Conservation (phyloP, 495 filamentous ascomycete genomes). For the Penicillium daleae region DNA sequence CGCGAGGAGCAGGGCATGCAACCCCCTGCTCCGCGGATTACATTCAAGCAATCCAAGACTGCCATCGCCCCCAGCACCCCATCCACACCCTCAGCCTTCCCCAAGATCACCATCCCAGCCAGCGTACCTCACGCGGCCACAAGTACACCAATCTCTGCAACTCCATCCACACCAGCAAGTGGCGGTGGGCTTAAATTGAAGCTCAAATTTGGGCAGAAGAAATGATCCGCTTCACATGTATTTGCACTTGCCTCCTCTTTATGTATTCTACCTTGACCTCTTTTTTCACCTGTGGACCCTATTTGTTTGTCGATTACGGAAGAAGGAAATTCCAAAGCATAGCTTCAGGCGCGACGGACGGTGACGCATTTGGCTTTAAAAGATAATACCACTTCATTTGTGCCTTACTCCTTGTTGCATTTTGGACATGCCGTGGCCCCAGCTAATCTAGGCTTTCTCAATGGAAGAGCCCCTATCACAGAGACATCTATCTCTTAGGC, state of each 20-base stretch:
- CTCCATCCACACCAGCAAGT: constrained; percentile 39
- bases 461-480: background rate
- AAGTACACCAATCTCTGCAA: constrained; percentile 29
- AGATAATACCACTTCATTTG: constrained; percentile 21
- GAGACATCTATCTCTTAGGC: background rate
- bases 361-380: constrained; percentile 12
- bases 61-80: constrained; percentile 26
- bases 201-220: constrained; percentile 46
- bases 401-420: background rate
- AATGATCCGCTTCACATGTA: constrained; percentile 27
- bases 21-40: constrained; percentile 46
- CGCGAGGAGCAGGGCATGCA: constrained; percentile 47
- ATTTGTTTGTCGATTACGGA: background rate
- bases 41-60: constrained; percentile 50
- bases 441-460: background rate
- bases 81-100: constrained; percentile 24
- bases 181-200: constrained; percentile 49
- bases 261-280: constrained; percentile 28
- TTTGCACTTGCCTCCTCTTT: constrained; percentile 11
- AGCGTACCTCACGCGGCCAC: constrained; percentile 20
- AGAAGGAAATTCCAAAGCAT: constrained; percentile 17
- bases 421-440: background rate
- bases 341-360: constrained; percentile 20
- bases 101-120: constrained; percentile 45
- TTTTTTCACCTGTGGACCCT: constrained; percentile 10